Evolutionary conservation across 108 stramenopile genomes (phyloP), one percentile per base, ranked within the genome.

Genomic region (Cylindrotheca fusiformis): DNA sequence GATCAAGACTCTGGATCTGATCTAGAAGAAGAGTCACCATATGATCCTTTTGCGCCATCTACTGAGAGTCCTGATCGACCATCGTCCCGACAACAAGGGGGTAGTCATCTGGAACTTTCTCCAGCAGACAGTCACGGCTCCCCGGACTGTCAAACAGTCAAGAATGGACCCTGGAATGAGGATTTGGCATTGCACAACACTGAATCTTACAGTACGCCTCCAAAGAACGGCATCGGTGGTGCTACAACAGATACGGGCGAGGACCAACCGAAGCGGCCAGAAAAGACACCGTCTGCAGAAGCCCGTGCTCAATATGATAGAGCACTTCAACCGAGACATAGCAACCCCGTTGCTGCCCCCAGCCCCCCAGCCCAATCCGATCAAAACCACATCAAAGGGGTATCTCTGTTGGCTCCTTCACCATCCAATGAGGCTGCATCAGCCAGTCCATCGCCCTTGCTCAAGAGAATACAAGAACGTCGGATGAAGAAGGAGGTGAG

Each of bases 31-130:
- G n/a, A n/a, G n/a, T n/a, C n/a, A n/a, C n/a, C n/a, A n/a, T 81
- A 76, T 49, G 78, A 88, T 71, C 84, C 87, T 1, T 88, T 88
- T 55, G 75, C 76, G 24, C 63, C 69, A 10, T n/a, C n/a, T n/a
- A n/a, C n/a, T n/a, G n/a, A n/a, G n/a, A n/a, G n/a, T n/a, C n/a
- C n/a, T n/a, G n/a, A n/a, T n/a, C n/a, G n/a, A n/a, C n/a, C n/a
- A n/a, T n/a, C n/a, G n/a, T n/a, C n/a, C n/a, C n/a, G n/a, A n/a
- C n/a, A n/a, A n/a, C n/a, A n/a, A n/a, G n/a, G n/a, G n/a, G n/a
- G n/a, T n/a, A n/a, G n/a, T n/a, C n/a, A n/a, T n/a, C n/a, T n/a
- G n/a, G n/a, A n/a, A n/a, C n/a, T n/a, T n/a, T n/a, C n/a, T n/a
- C n/a, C n/a, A n/a, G n/a, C n/a, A n/a, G n/a, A n/a, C n/a, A n/a